Base-by-base conservation (phyloP, 1,284 basidiomycete genomes). In the Volvariella surrecta region DNA sequence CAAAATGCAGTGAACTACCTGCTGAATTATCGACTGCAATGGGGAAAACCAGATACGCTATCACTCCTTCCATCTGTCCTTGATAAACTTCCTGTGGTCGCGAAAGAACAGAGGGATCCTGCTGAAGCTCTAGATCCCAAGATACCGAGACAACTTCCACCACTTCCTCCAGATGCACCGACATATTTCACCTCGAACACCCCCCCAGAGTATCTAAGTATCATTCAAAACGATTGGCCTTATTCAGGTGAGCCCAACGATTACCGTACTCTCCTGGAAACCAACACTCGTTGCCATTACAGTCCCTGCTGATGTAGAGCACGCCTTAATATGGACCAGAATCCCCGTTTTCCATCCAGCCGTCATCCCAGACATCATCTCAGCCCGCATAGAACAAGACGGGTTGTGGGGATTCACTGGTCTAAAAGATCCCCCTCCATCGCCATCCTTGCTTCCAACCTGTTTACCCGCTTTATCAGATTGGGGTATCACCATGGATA, bases 211-310 rank as follows among this genome's bases (percentile, higher is more conserved):
- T 66, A 76, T 42, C 66, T 87, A 50, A 84, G 79, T 54, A 78
- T 89, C 48, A 82, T 83, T 42, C 79, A 70, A 54, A 89, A 89
- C 53, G 85, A 88, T 55, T 89, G 86, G 86, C 86, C 86, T 0
- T 89, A 89, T 58, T 87, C 83, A 19, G 77, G 83, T 83, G 52
- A 40, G 51, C 44, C 16, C 39, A 16, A 24, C 34, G 28, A 39
- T 19, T 15, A 39, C 30, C 10, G 40, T 46, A 16, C 13, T 18
- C 32, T 32, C 19, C 15, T 37, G 16, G 13, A 17, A 31, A 15
- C 30, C 15, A 15, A 31, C 30, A 31, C 41, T 41, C 6, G 18
- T 4, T n/a, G 4, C 13, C 13, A 6, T n/a, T 35, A 20, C 49
- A 84, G 85, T 88, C 7, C 86, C 86, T 2, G 56, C 71, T 1